phyloP scores from a whole-genome alignment of 78 protist species.

The Dictyostelium intermedium region DNA sequence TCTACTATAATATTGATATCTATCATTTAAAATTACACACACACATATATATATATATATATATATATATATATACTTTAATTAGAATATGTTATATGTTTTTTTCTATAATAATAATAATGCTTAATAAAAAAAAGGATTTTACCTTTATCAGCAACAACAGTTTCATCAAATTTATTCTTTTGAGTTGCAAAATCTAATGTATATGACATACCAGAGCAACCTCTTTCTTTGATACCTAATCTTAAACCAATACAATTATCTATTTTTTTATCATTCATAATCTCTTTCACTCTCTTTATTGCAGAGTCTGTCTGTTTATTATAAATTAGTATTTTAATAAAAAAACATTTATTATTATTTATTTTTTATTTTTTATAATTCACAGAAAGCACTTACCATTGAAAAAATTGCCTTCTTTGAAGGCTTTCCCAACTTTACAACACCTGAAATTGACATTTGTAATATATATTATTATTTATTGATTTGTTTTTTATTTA shows the following conservation, averaged over 20 bases:
- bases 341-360: not conserved
- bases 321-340: not conserved
- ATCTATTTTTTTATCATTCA: constrained; percentile 47
- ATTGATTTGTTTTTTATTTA: too few species aligned
- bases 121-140: too few species aligned
- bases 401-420: constrained; percentile 64
- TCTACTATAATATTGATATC: constrained; percentile 91
- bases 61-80: not conserved
- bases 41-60: too few species aligned
- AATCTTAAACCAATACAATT: constrained; percentile 73
- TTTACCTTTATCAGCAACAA: constrained; percentile 72
- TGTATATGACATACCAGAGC: constrained; percentile 93
- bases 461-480: not conserved
- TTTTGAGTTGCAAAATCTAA: constrained; percentile 88
- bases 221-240: constrained; percentile 88
- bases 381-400: not conserved
- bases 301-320: constrained; percentile 51
- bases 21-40: too few species aligned
- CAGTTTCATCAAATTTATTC: constrained; percentile 72
- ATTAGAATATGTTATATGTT: not conserved
- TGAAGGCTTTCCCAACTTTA: constrained; percentile 57
- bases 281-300: constrained; percentile 50
- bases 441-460: constrained; percentile 67
- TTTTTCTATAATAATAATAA: too few species aligned
- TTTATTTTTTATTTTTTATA: not conserved